These are phyloP conservation scores for Penicillium occitanis DNA, from an alignment of 2,329 filamentous ascomycete species.

Conservation along the genomic window DNA sequence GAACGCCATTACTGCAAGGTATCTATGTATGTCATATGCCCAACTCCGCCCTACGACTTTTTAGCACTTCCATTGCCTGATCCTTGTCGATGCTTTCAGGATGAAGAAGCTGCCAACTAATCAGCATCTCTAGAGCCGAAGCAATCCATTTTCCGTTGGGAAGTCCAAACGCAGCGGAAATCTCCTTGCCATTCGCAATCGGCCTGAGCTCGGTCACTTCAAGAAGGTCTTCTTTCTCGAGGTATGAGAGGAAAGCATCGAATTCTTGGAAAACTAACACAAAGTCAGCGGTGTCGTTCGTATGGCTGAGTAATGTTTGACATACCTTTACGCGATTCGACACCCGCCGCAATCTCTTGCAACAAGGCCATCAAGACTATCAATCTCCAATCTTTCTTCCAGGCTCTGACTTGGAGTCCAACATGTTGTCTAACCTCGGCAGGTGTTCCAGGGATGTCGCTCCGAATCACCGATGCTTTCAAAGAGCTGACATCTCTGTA, in stretches of 20 bases:
- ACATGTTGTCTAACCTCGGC: constrained; percentile 40
- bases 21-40: constrained; percentile 25
- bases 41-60: constrained; percentile 53
- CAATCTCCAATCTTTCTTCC: constrained; percentile 43
- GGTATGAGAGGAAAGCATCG: constrained; percentile 53
- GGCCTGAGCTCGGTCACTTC: constrained; percentile 58
- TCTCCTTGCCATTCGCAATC: constrained; percentile 71
- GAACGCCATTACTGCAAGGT: neutral
- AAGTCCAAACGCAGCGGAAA: constrained; percentile 65
- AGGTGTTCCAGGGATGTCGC: constrained; percentile 30
- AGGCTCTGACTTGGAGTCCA: constrained; percentile 36
- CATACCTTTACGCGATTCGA: constrained; percentile 35
- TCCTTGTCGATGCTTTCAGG: constrained; percentile 62
- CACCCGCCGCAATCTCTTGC: constrained; percentile 39
- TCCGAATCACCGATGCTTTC: constrained; percentile 47
- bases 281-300: constrained; percentile 22
- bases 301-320: constrained; percentile 17
- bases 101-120: constrained; percentile 86
- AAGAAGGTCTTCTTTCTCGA: constrained; percentile 52
- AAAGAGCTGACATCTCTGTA: constrained; percentile 61
- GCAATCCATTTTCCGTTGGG: constrained; percentile 81
- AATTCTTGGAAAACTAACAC: constrained; percentile 52
- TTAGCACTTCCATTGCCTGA: constrained; percentile 62
- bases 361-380: constrained; percentile 42
- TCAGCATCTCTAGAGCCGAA: constrained; percentile 72